Evolutionary conservation across 139 green algal species (phyloP), one percentile per base, ranked within the genome.

Genomic region (Coelastrella sp.): DNA sequence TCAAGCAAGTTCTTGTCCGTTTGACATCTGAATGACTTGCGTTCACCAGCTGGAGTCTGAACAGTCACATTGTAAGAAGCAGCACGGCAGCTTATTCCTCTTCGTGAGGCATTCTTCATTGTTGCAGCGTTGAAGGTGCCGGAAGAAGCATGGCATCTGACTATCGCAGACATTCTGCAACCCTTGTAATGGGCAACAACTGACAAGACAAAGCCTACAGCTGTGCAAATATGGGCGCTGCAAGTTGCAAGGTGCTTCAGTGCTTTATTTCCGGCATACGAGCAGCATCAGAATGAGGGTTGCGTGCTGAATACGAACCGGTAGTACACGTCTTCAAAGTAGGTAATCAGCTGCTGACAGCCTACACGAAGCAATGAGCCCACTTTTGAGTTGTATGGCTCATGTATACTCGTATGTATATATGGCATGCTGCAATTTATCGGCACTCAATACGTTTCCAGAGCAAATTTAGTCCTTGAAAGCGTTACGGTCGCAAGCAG

Each of bases 1-100:
- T 88, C 68, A 49, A 88, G 68, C 19, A 86, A 25, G 81, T n/a
- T 74, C 20, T 74, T 86, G 81, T 74, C 59, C n/a, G 81, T n/a
- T 86, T 63, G 65, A 56, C 81, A 86, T n/a, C 57, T 27, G 59
- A 25, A 73, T 14, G 79, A 74, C 81, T 60, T 74, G 58, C 63
- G n/a, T 27, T 86, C 81, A 12, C 81, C 81, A 57, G 58, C 22
- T 60, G 81, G 81, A 10, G 24, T 74, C 81, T 86, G 65, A 59
- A 86, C 56, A 10, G 81, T 86, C n/a, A 86, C 81, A n/a, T 75
- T 57, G 59, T 75, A 70, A 24, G 81, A 59, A 19, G 58, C 59
- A 22, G 60, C 81, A 25, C 81, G 60, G 59, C 58, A 59, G 11
- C 22, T 24, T 9, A 75, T 59, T 74, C n/a, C 81, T 70, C 81